Evolutionary conservation across 345 rosid genomes (phyloP).

Genomic region (Xanthoceras sorbifolium): DNA sequence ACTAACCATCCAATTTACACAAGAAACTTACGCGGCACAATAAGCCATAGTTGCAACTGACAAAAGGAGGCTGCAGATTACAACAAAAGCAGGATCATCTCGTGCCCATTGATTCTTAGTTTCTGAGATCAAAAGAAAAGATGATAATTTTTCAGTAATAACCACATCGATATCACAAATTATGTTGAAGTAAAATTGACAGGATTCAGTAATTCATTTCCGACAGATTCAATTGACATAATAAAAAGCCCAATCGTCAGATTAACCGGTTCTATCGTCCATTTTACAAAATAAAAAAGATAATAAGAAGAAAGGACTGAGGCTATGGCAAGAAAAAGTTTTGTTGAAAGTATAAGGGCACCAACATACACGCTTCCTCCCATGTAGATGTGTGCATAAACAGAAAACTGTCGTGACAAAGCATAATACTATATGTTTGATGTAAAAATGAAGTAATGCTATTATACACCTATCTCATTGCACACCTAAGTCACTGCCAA

Average conservation of each 20-base stretch:
- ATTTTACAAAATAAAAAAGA: not conserved
- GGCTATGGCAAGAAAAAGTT: not conserved
- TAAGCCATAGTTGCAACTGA: constrained; percentile 80
- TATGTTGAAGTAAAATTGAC: not conserved
- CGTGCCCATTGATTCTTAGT: constrained; percentile 99
- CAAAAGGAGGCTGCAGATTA: constrained; percentile 88
- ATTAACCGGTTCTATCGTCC: not conserved
- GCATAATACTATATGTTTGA: too few relatives aligned
- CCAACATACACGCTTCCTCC: not conserved
- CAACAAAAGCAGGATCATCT: constrained; percentile 99
- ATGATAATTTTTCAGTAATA: constrained; percentile 10
- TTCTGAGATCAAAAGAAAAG: constrained; percentile 54
- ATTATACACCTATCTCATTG: not conserved
- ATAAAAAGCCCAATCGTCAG: not conserved
- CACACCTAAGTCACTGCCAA: not conserved
- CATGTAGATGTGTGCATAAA: not conserved
- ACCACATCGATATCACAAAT: not conserved
- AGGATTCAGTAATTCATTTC: not conserved
- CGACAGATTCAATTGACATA: not conserved
- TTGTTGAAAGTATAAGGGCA: not conserved
- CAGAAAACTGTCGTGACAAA: not conserved
- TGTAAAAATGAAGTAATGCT: not conserved
- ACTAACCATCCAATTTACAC: constrained; percentile 4
- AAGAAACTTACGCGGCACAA: constrained; percentile 89
- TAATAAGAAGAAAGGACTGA: not conserved